Conservation (phyloP, 345 rosid genomes). For the Populus simonii region DNA sequence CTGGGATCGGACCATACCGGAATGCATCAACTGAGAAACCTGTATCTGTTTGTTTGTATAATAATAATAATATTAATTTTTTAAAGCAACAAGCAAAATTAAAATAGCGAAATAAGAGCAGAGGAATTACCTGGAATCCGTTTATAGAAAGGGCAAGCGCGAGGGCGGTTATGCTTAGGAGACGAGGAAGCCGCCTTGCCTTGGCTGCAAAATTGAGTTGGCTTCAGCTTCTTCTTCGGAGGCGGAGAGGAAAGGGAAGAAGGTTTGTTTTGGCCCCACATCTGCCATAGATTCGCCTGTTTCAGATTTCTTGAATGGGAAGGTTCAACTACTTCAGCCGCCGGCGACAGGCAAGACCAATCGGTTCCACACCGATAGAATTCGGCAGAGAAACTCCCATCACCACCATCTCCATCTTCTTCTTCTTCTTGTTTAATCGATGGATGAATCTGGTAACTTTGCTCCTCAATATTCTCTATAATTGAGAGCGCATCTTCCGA, state of each 20-base stretch:
- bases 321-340: constrained; percentile 8
- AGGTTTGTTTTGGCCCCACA: constrained; percentile 55
- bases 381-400: constrained; percentile 53
- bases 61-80: no score
- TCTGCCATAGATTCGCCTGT: constrained; percentile 52
- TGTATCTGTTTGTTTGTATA: constrained; percentile 40
- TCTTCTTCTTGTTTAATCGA: background rate
- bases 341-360: constrained; percentile 47
- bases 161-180: constrained; percentile 21
- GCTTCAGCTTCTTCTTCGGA: constrained; percentile 8
- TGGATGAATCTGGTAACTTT: background rate
- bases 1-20: constrained; percentile 60
- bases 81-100: background rate
- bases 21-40: constrained; percentile 74
- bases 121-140: constrained; percentile 55
- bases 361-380: constrained; percentile 62
- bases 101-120: background rate
- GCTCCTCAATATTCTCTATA: background rate
- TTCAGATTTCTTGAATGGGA: constrained; percentile 35
- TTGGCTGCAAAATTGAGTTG: background rate
- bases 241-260: constrained; percentile 15
- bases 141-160: constrained; percentile 72
- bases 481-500: background rate
- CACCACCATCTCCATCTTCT: constrained; percentile 20
- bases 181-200: background rate